phyloP scores from a whole-genome alignment of 2,329 filamentous ascomycete genomes.

The Colletotrichum sp. region DNA sequence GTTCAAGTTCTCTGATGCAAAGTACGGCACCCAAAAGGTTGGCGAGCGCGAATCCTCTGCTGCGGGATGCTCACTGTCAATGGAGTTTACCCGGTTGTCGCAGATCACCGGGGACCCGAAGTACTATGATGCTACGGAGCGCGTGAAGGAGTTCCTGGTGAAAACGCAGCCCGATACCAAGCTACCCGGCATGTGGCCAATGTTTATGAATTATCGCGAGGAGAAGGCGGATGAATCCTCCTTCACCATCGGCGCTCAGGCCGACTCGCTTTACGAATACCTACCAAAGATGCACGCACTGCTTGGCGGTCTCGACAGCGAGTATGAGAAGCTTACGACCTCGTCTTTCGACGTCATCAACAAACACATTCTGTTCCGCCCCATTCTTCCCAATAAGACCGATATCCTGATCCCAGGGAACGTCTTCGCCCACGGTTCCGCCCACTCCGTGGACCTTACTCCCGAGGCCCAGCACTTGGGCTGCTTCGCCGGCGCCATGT shows the following conservation, averaged over 20 bases:
- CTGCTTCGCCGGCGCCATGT: constrained; percentile 71
- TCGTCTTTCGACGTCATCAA: constrained; percentile 65
- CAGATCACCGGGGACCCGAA: constrained; percentile 75
- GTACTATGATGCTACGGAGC: constrained; percentile 78
- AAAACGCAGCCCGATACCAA: constrained; percentile 68
- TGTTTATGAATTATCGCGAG: constrained; percentile 64
- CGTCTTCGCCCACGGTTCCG: constrained; percentile 30
- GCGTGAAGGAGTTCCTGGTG: constrained; percentile 73
- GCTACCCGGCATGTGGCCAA: constrained; percentile 77
- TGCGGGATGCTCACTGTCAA: constrained; percentile 67
- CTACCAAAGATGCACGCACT: constrained; percentile 64
- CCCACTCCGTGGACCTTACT: constrained; percentile 30
- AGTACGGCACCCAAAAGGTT: constrained; percentile 39
- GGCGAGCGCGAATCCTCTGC: constrained; percentile 45
- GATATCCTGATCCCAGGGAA: constrained; percentile 66
- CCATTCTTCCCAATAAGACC: constrained; percentile 63
- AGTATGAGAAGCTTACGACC: constrained; percentile 71
- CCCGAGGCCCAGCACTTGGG: constrained; percentile 60
- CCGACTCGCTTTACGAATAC: constrained; percentile 63
- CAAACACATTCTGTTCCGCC: constrained; percentile 70
- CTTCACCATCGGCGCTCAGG: constrained; percentile 51
- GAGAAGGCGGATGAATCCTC: constrained; percentile 44
- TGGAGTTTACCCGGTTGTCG: constrained; percentile 78
- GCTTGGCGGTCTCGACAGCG: constrained; percentile 67
- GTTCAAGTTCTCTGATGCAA: constrained; percentile 48